These are phyloP conservation scores for Candida taoyuanica DNA, from an alignment of 805 yeast species.

Conservation along the genomic window DNA sequence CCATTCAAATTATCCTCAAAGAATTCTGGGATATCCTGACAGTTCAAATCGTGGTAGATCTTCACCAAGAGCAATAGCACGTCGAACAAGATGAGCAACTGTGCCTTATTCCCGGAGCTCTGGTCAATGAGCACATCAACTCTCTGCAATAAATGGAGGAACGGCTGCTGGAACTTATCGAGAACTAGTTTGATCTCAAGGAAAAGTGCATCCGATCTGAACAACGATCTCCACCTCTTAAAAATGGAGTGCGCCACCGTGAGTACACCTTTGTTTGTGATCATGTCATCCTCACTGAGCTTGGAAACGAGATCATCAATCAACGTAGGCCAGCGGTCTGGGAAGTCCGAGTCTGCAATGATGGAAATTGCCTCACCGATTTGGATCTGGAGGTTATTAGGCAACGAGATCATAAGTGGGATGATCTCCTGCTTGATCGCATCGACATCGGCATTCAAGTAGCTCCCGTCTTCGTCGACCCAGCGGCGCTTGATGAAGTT, in stretches of 20 bases:
- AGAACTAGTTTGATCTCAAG: conserved; percentile 83
- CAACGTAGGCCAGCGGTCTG: conserved; percentile 79
- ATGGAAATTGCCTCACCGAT: conserved; percentile 89
- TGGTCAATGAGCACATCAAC: conserved; percentile 62
- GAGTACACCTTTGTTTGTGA: conserved; percentile 77
- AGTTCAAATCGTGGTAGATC: conserved; percentile 87
- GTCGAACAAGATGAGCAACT: conserved; percentile 56
- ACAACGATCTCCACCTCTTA: conserved; percentile 94
- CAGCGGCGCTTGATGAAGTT: conserved; percentile 80
- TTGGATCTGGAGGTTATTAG: conserved; percentile 80
- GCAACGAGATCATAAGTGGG: conserved; percentile 79
- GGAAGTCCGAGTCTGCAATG: conserved; percentile 95
- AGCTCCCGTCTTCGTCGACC: conserved; percentile 86
- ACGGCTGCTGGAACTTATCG: conserved; percentile 78
- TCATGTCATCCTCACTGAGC: conserved; percentile 61
- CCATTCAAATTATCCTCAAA: conserved; percentile 82
- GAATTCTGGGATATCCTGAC: conserved; percentile 97
- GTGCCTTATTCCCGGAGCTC: conserved; percentile 41
- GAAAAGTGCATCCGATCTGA: conserved; percentile 85
- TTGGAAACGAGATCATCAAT: conserved; percentile 68
- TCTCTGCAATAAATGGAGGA: conserved; percentile 58
- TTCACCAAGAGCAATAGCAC: conserved; percentile 69
- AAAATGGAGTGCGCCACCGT: conserved; percentile 94
- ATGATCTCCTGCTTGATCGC: conserved; percentile 74
- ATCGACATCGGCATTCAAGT: conserved; percentile 64